Evolutionary conservation across 768 basidiomycete genomes (phyloP), one percentile per base, ranked within the genome.

Genomic region (Ramaria rubella): DNA sequence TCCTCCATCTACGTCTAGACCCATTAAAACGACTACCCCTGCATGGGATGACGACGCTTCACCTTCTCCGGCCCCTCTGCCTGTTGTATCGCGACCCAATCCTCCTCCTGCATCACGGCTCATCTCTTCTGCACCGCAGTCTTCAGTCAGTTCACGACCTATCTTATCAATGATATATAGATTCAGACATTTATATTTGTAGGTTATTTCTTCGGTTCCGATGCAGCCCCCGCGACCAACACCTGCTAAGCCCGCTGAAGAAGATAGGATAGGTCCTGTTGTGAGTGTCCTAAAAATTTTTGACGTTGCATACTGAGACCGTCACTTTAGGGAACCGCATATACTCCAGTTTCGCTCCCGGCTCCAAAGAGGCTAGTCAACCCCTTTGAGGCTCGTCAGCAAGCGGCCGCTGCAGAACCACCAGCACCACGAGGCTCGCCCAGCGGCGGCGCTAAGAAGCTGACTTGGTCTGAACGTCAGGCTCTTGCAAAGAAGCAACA

Each of bases 381-480:
- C 66, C 88, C 87, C 1, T 92, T 92, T 62, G 24, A 61, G 67
- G 34, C 27, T 69, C 63, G 49, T 30, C 59, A 54, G 26, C 36
- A 56, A 48, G 61, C 52, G 0, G 53, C 60, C 2, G 57, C 36
- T 36, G 49, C 52, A 23, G 53, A 27, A 30, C 57, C 36, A 29
- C 44, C 15, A 5, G 52, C 31, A 49, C 49, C n/a, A 21, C 59
- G 55, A 21, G 38, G 26, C 0, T 45, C 31, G 17, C 57, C 7
- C 11, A 49, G 59, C 3, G 72, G 72, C 21, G 81, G 77, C 0
- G 57, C 74, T 1, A 90, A 90, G 74, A 94, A 92, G 69, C 69
- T 95, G 59, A 95, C 94, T 0, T 98, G 95, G 95, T 87, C 81
- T 57, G 89, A 98, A 68, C 78, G 94, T 21, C 94, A 97, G 66